Evolutionary conservation across 139 green algal species (phyloP).

Genomic region (Spirogloea muscicola): DNA sequence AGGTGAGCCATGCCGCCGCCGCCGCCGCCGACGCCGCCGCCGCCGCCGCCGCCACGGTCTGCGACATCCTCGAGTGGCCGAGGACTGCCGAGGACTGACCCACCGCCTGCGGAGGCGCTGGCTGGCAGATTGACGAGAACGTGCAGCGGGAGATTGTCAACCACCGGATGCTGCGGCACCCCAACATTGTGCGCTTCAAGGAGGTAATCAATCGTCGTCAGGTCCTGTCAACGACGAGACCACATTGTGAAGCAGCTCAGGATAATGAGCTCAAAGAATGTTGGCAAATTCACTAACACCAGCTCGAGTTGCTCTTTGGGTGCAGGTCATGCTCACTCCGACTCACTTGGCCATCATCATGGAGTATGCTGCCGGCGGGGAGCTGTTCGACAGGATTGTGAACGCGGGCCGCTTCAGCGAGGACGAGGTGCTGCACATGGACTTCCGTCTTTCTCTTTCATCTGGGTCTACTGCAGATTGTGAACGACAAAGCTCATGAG

Average conservation of each 20-base stretch:
- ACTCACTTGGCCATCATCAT: constrained; percentile 83
- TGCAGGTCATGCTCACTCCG: constrained; percentile 72
- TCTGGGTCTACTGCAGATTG: too few species aligned
- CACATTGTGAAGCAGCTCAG: too few species aligned
- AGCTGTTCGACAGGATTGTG: constrained; percentile 91
- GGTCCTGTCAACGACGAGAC: too few species aligned
- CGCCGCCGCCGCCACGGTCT: too few species aligned
- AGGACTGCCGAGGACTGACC: neutral
- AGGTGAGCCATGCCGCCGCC: neutral
- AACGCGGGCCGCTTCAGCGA: constrained; percentile 81
- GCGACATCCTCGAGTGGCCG: neutral
- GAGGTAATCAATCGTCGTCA: too few species aligned
- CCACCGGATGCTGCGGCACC: constrained; percentile 80
- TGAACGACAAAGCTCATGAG: too few species aligned
- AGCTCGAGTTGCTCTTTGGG: constrained; percentile 50
- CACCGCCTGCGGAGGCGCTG: constrained; percentile 44
- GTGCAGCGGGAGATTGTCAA: constrained; percentile 96
- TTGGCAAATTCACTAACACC: too few species aligned
- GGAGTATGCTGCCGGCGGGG: constrained; percentile 70
- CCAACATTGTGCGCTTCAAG: constrained; percentile 91
- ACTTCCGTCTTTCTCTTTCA: too few species aligned
- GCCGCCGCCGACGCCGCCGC: too few species aligned
- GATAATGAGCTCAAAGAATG: too few species aligned
- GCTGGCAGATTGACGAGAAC: constrained; percentile 94
- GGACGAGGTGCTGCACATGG: too few species aligned